These are phyloP conservation scores for Trichomonas gallinae DNA, from an alignment of 208 protist species.

Conservation along the genomic window DNA sequence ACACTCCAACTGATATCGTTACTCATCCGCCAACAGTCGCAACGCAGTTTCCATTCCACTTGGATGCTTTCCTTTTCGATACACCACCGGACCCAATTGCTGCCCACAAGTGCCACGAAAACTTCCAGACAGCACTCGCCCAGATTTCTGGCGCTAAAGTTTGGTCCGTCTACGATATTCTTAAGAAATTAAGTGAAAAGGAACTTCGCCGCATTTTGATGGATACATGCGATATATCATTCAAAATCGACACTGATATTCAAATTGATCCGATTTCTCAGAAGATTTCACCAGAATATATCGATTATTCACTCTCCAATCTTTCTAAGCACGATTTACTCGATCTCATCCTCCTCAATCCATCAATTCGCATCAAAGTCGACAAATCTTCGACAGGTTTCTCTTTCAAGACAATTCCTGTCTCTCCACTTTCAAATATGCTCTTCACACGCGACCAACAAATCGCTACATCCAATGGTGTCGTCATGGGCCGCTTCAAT, in stretches of 20 bases:
- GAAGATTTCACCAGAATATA: not conserved
- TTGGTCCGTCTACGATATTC: not conserved
- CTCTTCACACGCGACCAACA: not conserved
- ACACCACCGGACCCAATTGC: not conserved
- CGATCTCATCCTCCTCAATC: not conserved
- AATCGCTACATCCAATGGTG: not conserved
- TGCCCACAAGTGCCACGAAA: not conserved
- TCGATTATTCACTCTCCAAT: not conserved
- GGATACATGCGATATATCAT: not conserved
- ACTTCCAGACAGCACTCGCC: not conserved
- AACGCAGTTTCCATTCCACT: not conserved
- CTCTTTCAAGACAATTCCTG: not conserved
- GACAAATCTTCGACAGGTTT: slow-evolving; percentile 4
- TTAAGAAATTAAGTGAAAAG: not conserved
- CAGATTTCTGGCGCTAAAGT: not conserved
- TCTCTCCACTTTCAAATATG: slow-evolving; percentile 2
- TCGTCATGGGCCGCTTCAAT: not conserved
- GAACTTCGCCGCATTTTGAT: not conserved
- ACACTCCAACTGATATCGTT: not conserved
- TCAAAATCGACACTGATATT: not conserved
- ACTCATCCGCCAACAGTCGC: not conserved
- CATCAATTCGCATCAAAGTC: not conserved
- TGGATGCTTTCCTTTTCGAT: not conserved
- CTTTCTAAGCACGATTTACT: not conserved
- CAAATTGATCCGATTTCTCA: not conserved